Percentiles rank a stretch among this genome's conserved stretches.
Conservation (phyloP, 306 rosid genomes). For the Sechiopsis laciniata region DNA sequence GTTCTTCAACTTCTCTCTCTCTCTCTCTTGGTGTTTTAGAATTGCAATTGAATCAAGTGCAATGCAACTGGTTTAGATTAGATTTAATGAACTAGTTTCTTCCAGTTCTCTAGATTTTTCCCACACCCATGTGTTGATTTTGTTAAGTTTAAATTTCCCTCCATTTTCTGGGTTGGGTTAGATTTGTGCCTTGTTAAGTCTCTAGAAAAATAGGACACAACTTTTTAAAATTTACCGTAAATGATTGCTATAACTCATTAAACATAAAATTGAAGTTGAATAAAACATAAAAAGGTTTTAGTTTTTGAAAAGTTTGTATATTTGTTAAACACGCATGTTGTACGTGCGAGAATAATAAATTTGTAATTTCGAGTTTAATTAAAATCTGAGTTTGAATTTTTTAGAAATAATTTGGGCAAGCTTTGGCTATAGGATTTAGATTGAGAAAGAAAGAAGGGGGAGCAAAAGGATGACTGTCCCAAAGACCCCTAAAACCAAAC, state of each 20-base stretch:
- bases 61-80: slow-evolving; percentile 5
- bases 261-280: no score
- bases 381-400: background rate
- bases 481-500: background rate
- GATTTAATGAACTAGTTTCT: background rate
- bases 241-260: no score
- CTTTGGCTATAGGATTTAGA: background rate
- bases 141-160: background rate
- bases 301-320: no score
- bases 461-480: background rate
- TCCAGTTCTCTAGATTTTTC: background rate
- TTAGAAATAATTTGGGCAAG: background rate
- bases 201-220: no score
- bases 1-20: background rate
- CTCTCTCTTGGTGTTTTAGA: background rate
- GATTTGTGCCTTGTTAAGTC: no score
- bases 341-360: no score
- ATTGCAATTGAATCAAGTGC: slow-evolving; percentile 6
- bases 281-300: no score
- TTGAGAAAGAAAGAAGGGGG: background rate
- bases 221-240: no score
- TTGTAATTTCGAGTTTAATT: no score
- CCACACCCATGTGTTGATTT: background rate
- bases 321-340: no score
- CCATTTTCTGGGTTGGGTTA: background rate